Evolutionary conservation across 2,329 filamentous ascomycete species (phyloP).

Genomic region (Sphaerulina musiva): DNA sequence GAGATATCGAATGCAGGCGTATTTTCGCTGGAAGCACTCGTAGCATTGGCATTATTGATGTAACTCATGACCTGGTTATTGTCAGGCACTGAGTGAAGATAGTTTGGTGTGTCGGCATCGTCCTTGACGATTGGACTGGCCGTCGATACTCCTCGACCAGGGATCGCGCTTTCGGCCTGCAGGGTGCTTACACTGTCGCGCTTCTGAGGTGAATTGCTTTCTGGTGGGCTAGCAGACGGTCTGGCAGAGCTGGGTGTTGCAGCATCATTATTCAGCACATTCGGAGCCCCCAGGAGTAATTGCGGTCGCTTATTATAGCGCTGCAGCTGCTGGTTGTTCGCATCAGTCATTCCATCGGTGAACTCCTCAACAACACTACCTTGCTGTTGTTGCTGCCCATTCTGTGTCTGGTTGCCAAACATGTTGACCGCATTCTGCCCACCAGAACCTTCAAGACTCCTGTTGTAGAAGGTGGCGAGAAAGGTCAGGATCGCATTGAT

Average conservation of each 20-base stretch:
- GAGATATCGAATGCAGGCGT: slow-evolving; percentile 42
- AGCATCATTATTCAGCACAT: slow-evolving; percentile 12
- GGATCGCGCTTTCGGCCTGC: slow-evolving; percentile 14
- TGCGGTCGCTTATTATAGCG: slow-evolving; percentile 27
- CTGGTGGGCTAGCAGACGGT: slow-evolving; percentile 24
- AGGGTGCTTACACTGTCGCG: slow-evolving; percentile 18
- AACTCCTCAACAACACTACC: slow-evolving; percentile 59
- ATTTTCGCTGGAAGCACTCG: slow-evolving; percentile 30
- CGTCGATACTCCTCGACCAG: slow-evolving; percentile 10
- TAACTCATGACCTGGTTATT: slow-evolving; percentile 47
- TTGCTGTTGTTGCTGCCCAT: slow-evolving; percentile 37
- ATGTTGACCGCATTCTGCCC: slow-evolving; percentile 76
- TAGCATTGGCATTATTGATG: slow-evolving; percentile 43
- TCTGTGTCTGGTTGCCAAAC: slow-evolving; percentile 53
- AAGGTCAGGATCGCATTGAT: slow-evolving; percentile 99
- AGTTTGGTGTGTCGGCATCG: slow-evolving; percentile 36
- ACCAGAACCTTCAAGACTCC: slow-evolving; percentile 79
- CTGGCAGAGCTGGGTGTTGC: slow-evolving; percentile 26
- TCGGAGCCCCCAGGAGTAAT: slow-evolving; percentile 27
- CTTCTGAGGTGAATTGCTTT: slow-evolving; percentile 18
- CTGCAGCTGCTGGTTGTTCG: slow-evolving; percentile 28
- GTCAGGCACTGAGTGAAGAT: slow-evolving; percentile 34
- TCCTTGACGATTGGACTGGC: slow-evolving; percentile 36
- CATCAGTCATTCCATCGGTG: slow-evolving; percentile 36
- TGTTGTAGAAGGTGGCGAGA: slow-evolving; percentile 90